Percentiles rank a stretch among this genome's conserved stretches.
phyloP scores from a whole-genome alignment of 2,329 filamentous ascomycete species.

The Fusarium armeniacum region DNA sequence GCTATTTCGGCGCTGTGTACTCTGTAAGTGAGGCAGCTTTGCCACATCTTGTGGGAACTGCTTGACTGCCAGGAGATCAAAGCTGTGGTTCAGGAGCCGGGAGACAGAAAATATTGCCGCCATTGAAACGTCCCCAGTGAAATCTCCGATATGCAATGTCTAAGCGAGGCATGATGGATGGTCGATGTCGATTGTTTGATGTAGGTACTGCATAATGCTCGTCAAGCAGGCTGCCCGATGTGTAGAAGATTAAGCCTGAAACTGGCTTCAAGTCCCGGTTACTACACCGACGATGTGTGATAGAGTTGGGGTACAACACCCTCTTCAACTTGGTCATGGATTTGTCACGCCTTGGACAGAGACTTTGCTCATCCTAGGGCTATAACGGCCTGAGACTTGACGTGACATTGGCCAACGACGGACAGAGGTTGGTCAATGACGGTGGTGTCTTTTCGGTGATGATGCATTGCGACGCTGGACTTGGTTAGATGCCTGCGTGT shows the following conservation, averaged over 20 bases:
- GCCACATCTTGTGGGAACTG: slow-evolving; percentile 2
- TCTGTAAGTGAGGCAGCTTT: slow-evolving; percentile 25
- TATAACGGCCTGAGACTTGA: slow-evolving; percentile 39
- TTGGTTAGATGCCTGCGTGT: slow-evolving; percentile 40
- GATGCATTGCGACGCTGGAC: slow-evolving; percentile 48
- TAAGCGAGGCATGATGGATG: slow-evolving; percentile 43
- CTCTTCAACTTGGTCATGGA: slow-evolving; percentile 46
- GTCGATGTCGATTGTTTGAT: slow-evolving; percentile 31
- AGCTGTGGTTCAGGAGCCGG: slow-evolving; percentile 18
- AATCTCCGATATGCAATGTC: slow-evolving; percentile 50
- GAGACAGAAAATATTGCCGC: slow-evolving; percentile 28
- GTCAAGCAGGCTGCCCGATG: slow-evolving; percentile 40
- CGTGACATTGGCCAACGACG: slow-evolving; percentile 45
- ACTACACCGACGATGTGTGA: slow-evolving; percentile 43
- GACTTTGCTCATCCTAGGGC: slow-evolving; percentile 34
- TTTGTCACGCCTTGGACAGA: slow-evolving; percentile 45
- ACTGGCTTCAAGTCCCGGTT: slow-evolving; percentile 40
- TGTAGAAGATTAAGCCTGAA: slow-evolving; percentile 39
- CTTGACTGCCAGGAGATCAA: slow-evolving; percentile 1
- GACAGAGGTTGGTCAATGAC: slow-evolving; percentile 37
- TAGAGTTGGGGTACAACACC: slow-evolving; percentile 28
- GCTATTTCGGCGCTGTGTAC: slow-evolving; percentile 30
- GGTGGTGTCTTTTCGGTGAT: slow-evolving; percentile 34
- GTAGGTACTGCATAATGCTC: slow-evolving; percentile 32
- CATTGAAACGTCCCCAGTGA: slow-evolving; percentile 42